Evolutionary conservation across 208 protist species (phyloP), one percentile per base, ranked within the genome.

Genomic region (Leishmania major): DNA sequence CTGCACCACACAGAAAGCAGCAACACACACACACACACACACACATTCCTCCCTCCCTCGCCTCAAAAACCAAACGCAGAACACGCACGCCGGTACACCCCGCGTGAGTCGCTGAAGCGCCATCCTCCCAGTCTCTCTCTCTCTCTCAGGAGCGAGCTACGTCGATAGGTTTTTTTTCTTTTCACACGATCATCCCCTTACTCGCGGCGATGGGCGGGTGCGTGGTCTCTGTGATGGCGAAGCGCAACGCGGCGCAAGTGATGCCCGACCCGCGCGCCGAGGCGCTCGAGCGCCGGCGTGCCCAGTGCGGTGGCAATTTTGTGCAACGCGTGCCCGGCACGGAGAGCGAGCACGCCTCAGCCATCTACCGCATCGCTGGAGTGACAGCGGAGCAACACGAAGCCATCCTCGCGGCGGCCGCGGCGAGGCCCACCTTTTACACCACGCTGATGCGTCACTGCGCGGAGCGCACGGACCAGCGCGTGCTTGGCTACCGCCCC

Each of bases 321-420:
- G 80, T 84, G 47, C 77, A 88, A 72, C 86, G 80, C 64, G 49
- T 85, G 3, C 86, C 91, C 13, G 85, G 78, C 66, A 95, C 90
- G 5, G 91, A 90, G 78, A 95, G 88, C 47, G 77, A 75, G 25
- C 82, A 49, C 10, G 87, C 81, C 75, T 90, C 88, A n/a, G 82
- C 79, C 35, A 79, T 92, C 73, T 95, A 94, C 84, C 93, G 89
- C 77, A 83, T 93, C 37, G 86, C 70, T 51, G 78, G 81, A 5
- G 59, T 77, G 3, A 78, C 71, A 0, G 78, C 57, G 13, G 82
- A 72, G 80, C 73, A 91, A 53, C 82, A 85, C 53, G 15, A 59
- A 1, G 62, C 59, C 43, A 55, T 83, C 37, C 77, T 57, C 15
- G 78, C 67, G 13, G 82, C 77, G 8, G 82, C 77, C 28, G 77